Evolutionary conservation across 805 yeast genomes (phyloP).

Genomic region (Pichia sporocuriosa): DNA sequence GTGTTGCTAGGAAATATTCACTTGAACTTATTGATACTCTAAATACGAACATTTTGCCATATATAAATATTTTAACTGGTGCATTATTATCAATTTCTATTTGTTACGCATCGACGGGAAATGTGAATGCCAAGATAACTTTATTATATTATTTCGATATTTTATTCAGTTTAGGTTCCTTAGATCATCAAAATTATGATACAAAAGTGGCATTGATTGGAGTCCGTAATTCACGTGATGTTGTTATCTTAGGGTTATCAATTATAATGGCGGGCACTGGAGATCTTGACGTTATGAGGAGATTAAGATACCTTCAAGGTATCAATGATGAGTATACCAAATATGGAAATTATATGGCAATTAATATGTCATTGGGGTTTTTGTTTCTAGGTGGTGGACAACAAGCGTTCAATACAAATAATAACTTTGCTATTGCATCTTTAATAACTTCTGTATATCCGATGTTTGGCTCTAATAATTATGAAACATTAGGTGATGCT

Average conservation of each 20-base stretch:
- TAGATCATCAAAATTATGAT: constrained; percentile 47
- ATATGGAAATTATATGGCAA: constrained; percentile 71
- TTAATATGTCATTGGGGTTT: constrained; percentile 79
- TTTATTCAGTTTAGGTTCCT: constrained; percentile 36
- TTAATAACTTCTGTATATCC: constrained; percentile 77
- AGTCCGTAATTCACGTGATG: constrained; percentile 48
- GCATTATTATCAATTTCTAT: constrained; percentile 67
- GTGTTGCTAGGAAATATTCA: constrained; percentile 30
- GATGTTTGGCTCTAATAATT: constrained; percentile 43
- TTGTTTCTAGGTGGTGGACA: constrained; percentile 91
- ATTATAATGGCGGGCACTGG: constrained; percentile 89
- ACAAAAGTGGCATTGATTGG: constrained; percentile 48
- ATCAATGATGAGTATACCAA: constrained; percentile 34
- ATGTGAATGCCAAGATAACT: constrained; percentile 46
- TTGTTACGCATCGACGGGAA: constrained; percentile 64
- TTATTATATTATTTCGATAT: constrained; percentile 50
- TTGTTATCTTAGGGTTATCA: constrained; percentile 58
- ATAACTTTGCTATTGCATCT: constrained; percentile 59
- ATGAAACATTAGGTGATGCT: constrained; percentile 5
- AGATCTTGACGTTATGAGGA: constrained; percentile 67
- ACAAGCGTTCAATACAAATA: constrained; percentile 57
- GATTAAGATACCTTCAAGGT: constrained; percentile 66
- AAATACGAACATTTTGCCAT: constrained; percentile 56
- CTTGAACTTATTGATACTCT: constrained; percentile 28
- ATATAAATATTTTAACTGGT: constrained; percentile 67